These are phyloP conservation scores for Neonectria faginata DNA, from an alignment of 2,329 filamentous ascomycete species.

Conservation along the genomic window DNA sequence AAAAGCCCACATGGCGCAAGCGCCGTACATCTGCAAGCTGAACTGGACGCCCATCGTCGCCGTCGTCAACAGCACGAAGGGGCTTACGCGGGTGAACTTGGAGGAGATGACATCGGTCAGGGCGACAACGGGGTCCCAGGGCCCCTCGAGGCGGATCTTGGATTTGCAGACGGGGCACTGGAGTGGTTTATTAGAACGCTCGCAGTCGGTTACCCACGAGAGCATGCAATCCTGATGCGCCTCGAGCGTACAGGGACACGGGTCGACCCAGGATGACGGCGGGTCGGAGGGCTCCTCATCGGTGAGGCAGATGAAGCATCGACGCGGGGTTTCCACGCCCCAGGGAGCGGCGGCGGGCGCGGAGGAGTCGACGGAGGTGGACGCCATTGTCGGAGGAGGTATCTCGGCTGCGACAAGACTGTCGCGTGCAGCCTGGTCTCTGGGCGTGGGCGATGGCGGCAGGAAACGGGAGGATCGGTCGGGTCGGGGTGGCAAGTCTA, in stretches of 20 bases:
- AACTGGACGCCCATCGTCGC: conserved; percentile 62
- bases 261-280: conserved; percentile 78
- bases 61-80: conserved; percentile 75
- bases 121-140: conserved; percentile 78
- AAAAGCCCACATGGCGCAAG: conserved; percentile 62
- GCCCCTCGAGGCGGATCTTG: conserved; percentile 80
- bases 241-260: conserved; percentile 89
- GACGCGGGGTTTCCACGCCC: conserved; percentile 49
- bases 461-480: conserved; percentile 27
- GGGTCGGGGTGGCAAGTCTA: conserved; percentile 12
- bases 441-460: conserved; percentile 7
- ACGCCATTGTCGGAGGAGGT: conserved; percentile 3
- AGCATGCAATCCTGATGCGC: conserved; percentile 92
- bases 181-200: conserved; percentile 74
- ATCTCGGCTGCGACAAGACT: not conserved
- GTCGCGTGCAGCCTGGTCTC: conserved; percentile 18
- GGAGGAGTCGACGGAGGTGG: conserved; percentile 11
- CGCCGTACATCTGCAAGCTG: conserved; percentile 66
- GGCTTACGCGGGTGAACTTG: conserved; percentile 63
- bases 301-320: conserved; percentile 74
- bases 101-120: conserved; percentile 70
- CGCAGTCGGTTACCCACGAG: conserved; percentile 92
- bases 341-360: conserved; percentile 16
- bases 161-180: conserved; percentile 91
- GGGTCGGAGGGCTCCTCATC: conserved; percentile 64